A percentile compares a stretch with the other conserved stretches of the same genome.
Evolutionary conservation across 2,329 filamentous ascomycete genomes (phyloP).

Genomic region (Taxawa tesnikishii): DNA sequence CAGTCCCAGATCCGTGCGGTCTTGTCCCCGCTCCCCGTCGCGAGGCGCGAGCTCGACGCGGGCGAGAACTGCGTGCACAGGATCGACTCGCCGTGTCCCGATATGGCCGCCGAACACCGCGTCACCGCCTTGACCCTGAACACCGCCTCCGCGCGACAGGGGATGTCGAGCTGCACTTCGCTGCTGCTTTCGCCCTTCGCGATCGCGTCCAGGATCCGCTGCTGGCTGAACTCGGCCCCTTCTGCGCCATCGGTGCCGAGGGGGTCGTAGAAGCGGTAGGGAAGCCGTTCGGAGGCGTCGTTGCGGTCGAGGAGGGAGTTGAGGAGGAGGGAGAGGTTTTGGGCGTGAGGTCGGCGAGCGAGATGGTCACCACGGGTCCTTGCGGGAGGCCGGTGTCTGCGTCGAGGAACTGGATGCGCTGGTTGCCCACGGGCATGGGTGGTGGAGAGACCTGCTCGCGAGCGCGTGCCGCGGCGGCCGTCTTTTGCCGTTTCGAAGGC

Average conservation of each 20-base stretch:
- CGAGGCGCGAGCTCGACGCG: constrained; percentile 60
- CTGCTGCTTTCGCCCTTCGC: constrained; percentile 36
- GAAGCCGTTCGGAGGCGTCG: constrained; percentile 49
- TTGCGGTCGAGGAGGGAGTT: constrained; percentile 65
- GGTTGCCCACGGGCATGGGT: constrained; percentile 54
- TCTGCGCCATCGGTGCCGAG: constrained; percentile 23
- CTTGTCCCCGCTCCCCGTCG: constrained; percentile 81
- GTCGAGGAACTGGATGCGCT: constrained; percentile 69
- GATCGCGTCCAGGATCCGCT: constrained; percentile 27
- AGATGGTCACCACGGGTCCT: constrained; percentile 61
- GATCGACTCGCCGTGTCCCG: constrained; percentile 86
- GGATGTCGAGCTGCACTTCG: constrained; percentile 50
- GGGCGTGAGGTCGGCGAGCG: constrained; percentile 72
- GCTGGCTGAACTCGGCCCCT: constrained; percentile 26
- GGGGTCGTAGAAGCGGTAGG: constrained; percentile 50
- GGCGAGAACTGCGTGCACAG: constrained; percentile 79
- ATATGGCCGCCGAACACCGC: constrained; percentile 75
- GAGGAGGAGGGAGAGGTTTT: constrained; percentile 76
- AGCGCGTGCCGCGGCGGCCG: constrained; percentile 59
- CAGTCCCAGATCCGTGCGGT: constrained; percentile 92
- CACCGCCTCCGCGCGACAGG: constrained; percentile 73
- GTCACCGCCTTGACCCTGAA: constrained; percentile 90
- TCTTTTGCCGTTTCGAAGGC: constrained; percentile 76
- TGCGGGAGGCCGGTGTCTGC: constrained; percentile 57
- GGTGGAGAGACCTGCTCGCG: constrained; percentile 57